Evolutionary conservation across 1,139 yeast species (phyloP).

Genomic region (Pichia sp.): DNA sequence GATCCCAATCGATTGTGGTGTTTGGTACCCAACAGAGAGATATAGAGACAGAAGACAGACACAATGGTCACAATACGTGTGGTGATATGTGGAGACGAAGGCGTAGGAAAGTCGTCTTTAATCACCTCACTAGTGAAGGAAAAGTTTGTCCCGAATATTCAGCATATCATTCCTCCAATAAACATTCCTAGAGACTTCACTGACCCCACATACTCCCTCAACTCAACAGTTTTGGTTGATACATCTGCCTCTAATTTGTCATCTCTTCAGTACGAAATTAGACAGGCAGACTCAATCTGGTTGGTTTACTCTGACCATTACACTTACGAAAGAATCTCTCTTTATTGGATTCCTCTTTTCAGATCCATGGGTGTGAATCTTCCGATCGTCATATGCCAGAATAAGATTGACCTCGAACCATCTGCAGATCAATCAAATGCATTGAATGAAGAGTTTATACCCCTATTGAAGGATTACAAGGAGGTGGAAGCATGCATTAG

Average conservation of each 20-base stretch:
- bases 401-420: slow-evolving; percentile 52
- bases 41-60: background rate
- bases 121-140: slow-evolving; percentile 79
- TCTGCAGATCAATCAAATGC: slow-evolving; percentile 24
- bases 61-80: slow-evolving; percentile 47
- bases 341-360: slow-evolving; percentile 92
- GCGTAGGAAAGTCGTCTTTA: slow-evolving; percentile 75
- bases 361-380: slow-evolving; percentile 87
- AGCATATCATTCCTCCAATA: slow-evolving; percentile 73
- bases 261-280: slow-evolving; percentile 61
- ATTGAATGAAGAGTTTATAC: slow-evolving; percentile 70
- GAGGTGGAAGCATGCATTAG: slow-evolving; percentile 90
- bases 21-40: background rate
- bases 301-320: slow-evolving; percentile 88
- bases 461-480: slow-evolving; percentile 81
- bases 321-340: slow-evolving; percentile 82
- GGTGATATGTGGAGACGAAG: slow-evolving; percentile 95
- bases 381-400: slow-evolving; percentile 88
- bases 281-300: slow-evolving; percentile 89
- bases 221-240: slow-evolving; percentile 68
- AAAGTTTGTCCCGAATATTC: slow-evolving; percentile 65
- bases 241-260: slow-evolving; percentile 63
- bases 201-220: slow-evolving; percentile 52
- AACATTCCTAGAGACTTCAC: slow-evolving; percentile 67
- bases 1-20: no score